Evolutionary conservation across 371 early-diverging fungal genomes (phyloP).

Genomic region (Encephalitozoon hellem): DNA sequence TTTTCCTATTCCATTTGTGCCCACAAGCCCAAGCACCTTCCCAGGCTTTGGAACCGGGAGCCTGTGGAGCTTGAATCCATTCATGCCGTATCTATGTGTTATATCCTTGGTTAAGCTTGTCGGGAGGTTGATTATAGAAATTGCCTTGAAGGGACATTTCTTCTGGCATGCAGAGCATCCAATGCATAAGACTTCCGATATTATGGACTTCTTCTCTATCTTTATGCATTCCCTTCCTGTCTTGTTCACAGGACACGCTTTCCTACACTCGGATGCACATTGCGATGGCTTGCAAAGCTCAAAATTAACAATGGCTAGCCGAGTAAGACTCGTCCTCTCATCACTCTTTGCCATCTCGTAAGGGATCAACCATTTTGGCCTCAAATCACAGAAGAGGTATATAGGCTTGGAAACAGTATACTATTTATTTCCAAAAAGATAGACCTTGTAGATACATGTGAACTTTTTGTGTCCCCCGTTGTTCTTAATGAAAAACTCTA

Average conservation of each 20-base stretch:
- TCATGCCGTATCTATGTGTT: slow-evolving; percentile 90
- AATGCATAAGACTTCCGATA: slow-evolving; percentile 93
- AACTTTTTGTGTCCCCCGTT: slow-evolving; percentile 50
- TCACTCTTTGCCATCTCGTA: not conserved
- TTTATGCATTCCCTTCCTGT: slow-evolving; percentile 64
- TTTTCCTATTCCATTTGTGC: slow-evolving; percentile 95
- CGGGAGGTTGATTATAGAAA: slow-evolving; percentile 92
- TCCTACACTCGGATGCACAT: slow-evolving; percentile 93
- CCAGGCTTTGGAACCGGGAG: slow-evolving; percentile 91
- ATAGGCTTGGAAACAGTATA: not conserved
- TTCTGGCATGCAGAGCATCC: slow-evolving; percentile 98
- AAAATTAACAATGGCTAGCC: slow-evolving; percentile 84
- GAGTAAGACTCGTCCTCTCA: slow-evolving; percentile 64
- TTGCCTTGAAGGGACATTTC: slow-evolving; percentile 96
- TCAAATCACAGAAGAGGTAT: not conserved
- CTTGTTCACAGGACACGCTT: slow-evolving; percentile 72
- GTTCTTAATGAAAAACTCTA: slow-evolving; percentile 35
- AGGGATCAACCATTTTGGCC: not conserved
- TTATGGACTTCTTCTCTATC: slow-evolving; percentile 65
- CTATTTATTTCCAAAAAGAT: slow-evolving; percentile 44
- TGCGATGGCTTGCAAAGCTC: slow-evolving; percentile 99
- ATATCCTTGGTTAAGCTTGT: slow-evolving; percentile 87
- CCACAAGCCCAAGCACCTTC: slow-evolving; percentile 92
- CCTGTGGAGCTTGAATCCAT: slow-evolving; percentile 96
- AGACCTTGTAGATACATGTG: slow-evolving; percentile 54